Conservation (phyloP, 257 asterid species). For the Echites panduratus region DNA sequence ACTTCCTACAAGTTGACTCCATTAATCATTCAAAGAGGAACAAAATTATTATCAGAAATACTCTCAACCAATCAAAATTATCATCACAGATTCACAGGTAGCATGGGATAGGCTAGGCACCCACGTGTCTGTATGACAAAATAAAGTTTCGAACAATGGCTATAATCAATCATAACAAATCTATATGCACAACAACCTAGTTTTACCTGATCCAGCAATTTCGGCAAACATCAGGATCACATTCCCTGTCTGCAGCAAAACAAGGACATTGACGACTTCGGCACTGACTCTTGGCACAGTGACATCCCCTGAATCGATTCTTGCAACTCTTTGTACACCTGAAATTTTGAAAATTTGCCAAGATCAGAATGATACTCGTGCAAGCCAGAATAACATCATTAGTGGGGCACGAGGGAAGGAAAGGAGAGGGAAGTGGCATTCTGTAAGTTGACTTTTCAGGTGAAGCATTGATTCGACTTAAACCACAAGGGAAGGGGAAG, state of each 20-base stretch:
- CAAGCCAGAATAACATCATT: constrained; percentile 2
- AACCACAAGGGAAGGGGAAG: not conserved
- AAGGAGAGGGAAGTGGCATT: not conserved
- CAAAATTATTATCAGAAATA: not conserved
- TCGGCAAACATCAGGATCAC: constrained; percentile 97
- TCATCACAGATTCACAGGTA: not conserved
- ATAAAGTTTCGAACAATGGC: not conserved
- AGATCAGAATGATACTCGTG: constrained; percentile 4
- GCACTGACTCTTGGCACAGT: constrained; percentile 97
- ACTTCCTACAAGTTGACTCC: not conserved
- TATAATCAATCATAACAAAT: not conserved
- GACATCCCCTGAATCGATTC: constrained; percentile 96
- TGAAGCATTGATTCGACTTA: not conserved
- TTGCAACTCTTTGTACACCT: constrained; percentile 96
- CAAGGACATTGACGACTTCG: constrained; percentile 99
- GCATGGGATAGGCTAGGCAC: not conserved
- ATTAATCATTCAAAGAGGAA: not conserved
- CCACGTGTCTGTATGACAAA: not conserved
- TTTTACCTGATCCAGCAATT: constrained; percentile 92
- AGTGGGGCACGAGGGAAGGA: not conserved
- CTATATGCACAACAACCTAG: not conserved
- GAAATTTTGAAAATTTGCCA: constrained; percentile 18
- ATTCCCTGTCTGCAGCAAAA: constrained; percentile 94
- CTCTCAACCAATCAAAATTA: not conserved
- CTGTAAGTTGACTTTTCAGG: constrained; percentile 6